Evolutionary conservation across 129 eudicot genomes (phyloP).

Genomic region (Flaveria sonorensis): DNA sequence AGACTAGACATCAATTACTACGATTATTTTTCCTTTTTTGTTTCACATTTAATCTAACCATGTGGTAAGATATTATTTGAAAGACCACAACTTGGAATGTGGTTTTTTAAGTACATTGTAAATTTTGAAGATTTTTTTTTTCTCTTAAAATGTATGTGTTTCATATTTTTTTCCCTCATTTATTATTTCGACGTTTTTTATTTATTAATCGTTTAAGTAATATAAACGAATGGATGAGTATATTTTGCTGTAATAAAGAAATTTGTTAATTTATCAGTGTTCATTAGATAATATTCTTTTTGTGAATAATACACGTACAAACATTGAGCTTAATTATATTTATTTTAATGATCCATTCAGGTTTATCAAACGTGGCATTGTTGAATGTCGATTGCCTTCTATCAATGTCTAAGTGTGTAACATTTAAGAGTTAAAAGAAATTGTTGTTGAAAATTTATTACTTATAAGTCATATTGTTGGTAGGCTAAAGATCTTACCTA

Average conservation of each 20-base stretch:
- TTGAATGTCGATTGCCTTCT: no score
- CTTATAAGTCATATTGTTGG: background rate
- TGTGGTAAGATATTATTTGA: constrained; percentile 18
- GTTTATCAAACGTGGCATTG: background rate
- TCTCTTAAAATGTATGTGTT: constrained; percentile 14
- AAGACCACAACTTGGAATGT: background rate
- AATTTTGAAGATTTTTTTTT: constrained; percentile 15
- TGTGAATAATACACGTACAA: background rate
- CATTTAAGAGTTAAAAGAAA: no score
- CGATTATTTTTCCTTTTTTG: background rate
- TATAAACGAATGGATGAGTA: background rate
- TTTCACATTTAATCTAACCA: constrained; percentile 30
- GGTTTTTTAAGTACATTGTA: constrained; percentile 30
- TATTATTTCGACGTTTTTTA: background rate
- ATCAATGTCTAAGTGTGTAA: no score
- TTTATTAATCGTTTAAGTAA: background rate
- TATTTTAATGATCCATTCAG: background rate
- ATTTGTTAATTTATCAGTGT: background rate
- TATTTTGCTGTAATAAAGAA: background rate
- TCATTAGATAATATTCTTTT: background rate
- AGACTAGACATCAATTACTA: constrained; percentile 3
- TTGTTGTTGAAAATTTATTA: no score
- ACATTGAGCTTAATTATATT: background rate
- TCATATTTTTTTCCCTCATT: background rate
- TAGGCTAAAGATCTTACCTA: background rate